Evolutionary conservation across 257 asterid genomes (phyloP), one percentile per base, ranked within the genome.

Genomic region (Eustoma russellianum): DNA sequence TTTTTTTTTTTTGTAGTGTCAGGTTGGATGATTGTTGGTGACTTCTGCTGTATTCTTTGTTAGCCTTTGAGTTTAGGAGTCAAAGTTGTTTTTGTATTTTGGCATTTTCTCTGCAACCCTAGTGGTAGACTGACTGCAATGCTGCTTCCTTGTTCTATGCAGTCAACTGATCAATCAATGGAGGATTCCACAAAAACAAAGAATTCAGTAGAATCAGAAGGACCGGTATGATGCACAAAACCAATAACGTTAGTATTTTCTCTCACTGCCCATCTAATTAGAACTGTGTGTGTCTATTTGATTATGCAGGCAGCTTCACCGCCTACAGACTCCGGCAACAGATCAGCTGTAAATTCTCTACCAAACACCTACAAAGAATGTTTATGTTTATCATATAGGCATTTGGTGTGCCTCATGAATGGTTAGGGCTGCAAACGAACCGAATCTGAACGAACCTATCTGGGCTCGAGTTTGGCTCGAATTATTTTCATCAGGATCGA

Each of bases 271-370:
- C 44, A 50, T 15, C 9, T 17, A 48, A 33, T 57, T 41, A 28
- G 18, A 43, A 33, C 53, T 45, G 48, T 53, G 17, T 9, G 41
- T 5, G 38, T 43, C 50, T 61, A 9, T 56, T 52, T 9, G 45
- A 52, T 52, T 24, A 41, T 55, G 73, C 76, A 83, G 90, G 79
- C 52, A 56, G 52, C 57, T 64, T 43, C 77, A 1, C 63, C 33
- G 24, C 55, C 33, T 17, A 47, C 48, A 65, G 65, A 34, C 13
- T 51, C 28, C 0, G 82, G 73, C 9, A 70, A 77, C 63, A 77
- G 98, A 76, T 65, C 70, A 6, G 79, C 77, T 46, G 98, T 90
- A 74, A 66, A 91, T 78, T 46, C 28, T 40, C 55, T 33, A 2
- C 33, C 55, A 17, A 14, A n/a, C 3, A 15, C 40, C 47, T 55